Conservation (phyloP, 805 yeast genomes). For the Starmerella floricola region DNA sequence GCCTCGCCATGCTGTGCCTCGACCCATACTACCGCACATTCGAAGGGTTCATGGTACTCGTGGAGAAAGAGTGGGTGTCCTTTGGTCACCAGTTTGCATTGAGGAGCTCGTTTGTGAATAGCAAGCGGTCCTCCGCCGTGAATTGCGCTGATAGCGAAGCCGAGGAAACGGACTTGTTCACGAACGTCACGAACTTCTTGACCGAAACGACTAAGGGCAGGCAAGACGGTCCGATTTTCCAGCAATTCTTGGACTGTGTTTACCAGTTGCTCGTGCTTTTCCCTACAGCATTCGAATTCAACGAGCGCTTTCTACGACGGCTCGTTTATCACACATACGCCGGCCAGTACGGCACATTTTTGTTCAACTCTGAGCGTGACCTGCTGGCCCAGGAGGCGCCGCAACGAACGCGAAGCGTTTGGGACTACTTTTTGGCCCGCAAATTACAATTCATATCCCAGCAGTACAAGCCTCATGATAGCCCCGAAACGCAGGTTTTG, state of each 20-base stretch:
- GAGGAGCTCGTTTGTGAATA: constrained; percentile 30
- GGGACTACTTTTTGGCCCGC: constrained; percentile 87
- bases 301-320: constrained; percentile 75
- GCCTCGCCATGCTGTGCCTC: constrained; percentile 70
- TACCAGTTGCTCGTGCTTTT: constrained; percentile 64
- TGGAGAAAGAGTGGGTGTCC: constrained; percentile 92
- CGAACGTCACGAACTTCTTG: constrained; percentile 34
- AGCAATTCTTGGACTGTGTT: constrained; percentile 83
- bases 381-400: constrained; percentile 34
- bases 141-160: constrained; percentile 8
- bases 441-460: constrained; percentile 53
- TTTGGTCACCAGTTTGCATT: constrained; percentile 87
- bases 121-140: constrained; percentile 1
- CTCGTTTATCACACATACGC: constrained; percentile 79
- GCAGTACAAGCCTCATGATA: constrained; percentile 28
- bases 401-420: constrained; percentile 57
- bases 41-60: constrained; percentile 71
- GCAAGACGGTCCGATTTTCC: constrained; percentile 81
- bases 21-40: constrained; percentile 84
- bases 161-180: constrained; percentile 33
- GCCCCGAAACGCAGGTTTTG: constrained; percentile 19
- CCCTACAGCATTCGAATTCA: constrained; percentile 69
- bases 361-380: constrained; percentile 64
- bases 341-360: constrained; percentile 88
- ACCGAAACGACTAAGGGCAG: constrained; percentile 22